Percentiles rank a stretch among this genome's conserved stretches.
These are phyloP conservation scores for Blastomyces gilchristii DNA, from an alignment of 2,329 filamentous ascomycete species.

Conservation along the genomic window DNA sequence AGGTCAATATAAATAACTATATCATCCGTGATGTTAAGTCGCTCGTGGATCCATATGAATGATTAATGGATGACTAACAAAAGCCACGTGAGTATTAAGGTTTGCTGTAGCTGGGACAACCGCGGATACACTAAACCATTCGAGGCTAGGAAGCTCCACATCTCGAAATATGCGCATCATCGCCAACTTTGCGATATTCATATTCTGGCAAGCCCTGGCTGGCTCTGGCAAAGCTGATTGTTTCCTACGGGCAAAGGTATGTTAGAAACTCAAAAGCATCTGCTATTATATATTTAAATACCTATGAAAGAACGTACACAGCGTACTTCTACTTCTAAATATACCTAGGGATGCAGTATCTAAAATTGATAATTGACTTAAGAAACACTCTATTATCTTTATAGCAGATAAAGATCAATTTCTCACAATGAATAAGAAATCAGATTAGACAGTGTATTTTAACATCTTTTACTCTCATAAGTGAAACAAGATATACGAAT, in stretches of 20 bases:
- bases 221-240: too few relatives aligned
- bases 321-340: too few relatives aligned
- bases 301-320: too few relatives aligned
- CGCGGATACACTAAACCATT: neutral
- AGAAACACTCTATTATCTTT: too few relatives aligned
- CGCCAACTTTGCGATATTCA: neutral
- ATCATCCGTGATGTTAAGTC: neutral
- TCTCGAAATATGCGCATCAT: neutral
- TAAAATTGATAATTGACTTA: too few relatives aligned
- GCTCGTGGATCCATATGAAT: neutral
- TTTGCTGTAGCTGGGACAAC: conserved; percentile 4
- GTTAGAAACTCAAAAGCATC: too few relatives aligned
- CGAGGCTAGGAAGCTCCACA: neutral
- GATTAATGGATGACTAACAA: neutral
- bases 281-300: too few relatives aligned
- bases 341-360: too few relatives aligned
- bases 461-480: neutral
- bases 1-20: neutral
- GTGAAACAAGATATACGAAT: neutral
- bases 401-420: too few relatives aligned
- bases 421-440: too few relatives aligned
- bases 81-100: neutral
- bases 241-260: too few relatives aligned
- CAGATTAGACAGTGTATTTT: too few relatives aligned
- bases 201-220: neutral